Percentiles rank a stretch among this genome's conserved stretches.
Conservation (phyloP, 2,329 filamentous ascomycete species). For the Aspergillus bombycis region DNA sequence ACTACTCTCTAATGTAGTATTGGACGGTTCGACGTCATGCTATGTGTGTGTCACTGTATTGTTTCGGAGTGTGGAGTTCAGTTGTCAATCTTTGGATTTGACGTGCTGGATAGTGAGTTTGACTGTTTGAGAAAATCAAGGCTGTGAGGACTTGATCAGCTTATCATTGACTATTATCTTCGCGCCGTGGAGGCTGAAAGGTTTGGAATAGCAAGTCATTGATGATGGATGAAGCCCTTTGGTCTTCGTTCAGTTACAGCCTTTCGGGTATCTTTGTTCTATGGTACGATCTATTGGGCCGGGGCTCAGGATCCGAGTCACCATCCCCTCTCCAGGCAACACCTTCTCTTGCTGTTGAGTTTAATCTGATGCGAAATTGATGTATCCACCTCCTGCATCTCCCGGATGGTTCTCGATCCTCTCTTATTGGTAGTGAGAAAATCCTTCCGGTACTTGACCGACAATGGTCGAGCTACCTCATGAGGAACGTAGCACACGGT, state of each 20-base stretch:
- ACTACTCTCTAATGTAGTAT: neutral
- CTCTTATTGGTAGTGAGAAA: neutral
- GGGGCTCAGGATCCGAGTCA: neutral
- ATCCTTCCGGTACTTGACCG: neutral
- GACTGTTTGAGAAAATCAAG: neutral
- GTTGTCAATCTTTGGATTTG: neutral
- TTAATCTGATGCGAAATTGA: slow-evolving; percentile 1
- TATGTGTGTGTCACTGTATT: neutral
- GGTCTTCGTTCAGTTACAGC: neutral
- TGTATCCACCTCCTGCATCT: slow-evolving; percentile 1
- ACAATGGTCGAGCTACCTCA: neutral
- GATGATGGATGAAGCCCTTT: neutral
- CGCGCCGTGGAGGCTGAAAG: neutral
- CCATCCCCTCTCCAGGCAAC: neutral
- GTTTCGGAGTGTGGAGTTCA: neutral
- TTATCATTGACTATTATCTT: neutral
- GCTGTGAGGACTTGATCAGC: neutral
- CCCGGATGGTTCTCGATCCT: slow-evolving; percentile 1
- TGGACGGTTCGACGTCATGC: neutral
- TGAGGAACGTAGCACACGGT: neutral
- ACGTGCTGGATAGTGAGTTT: neutral
- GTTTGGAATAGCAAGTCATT: too few relatives aligned
- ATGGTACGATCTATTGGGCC: slow-evolving; percentile 5
- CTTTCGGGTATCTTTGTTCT: neutral
- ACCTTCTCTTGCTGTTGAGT: neutral